Conservation (phyloP, 257 asterid genomes). For the Rehmannia glutinosa region DNA sequence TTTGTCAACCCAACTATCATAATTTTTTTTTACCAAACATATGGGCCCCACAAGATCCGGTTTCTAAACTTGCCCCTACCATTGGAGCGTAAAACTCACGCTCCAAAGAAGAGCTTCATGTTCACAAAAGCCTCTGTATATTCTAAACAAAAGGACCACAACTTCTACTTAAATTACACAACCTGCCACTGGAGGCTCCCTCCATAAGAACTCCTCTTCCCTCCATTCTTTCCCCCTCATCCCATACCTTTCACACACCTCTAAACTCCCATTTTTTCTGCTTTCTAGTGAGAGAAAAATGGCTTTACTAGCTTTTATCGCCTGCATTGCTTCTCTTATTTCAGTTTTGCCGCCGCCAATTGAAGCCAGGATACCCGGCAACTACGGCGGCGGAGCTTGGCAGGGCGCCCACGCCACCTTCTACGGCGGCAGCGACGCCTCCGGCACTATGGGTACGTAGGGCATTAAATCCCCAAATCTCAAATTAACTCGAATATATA, state of each 20-base stretch:
- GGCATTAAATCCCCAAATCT: not conserved
- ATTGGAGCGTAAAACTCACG: slow-evolving; percentile 26
- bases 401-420: slow-evolving; percentile 80
- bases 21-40: too few relatives aligned
- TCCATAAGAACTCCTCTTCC: slow-evolving; percentile 69
- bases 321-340: slow-evolving; percentile 34
- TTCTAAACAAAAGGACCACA: slow-evolving; percentile 1
- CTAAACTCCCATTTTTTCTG: not conserved
- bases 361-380: slow-evolving; percentile 64
- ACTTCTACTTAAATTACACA: slow-evolving; percentile 16
- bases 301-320: slow-evolving; percentile 29
- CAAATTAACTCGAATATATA: too few relatives aligned
- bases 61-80: not conserved
- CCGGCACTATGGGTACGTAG: slow-evolving; percentile 86
- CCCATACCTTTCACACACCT: not conserved
- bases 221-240: slow-evolving; percentile 31
- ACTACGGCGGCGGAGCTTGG: slow-evolving; percentile 62
- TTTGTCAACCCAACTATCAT: too few relatives aligned
- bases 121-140: not conserved
- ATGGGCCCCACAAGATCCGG: slow-evolving; percentile 2
- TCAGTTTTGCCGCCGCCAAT: slow-evolving; percentile 14
- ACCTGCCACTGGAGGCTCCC: slow-evolving; percentile 46
- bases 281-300: slow-evolving; percentile 26
- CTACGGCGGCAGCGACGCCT: slow-evolving; percentile 88
- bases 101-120: not conserved